Percentiles rank a stretch among this genome's conserved stretches.
These are phyloP conservation scores for Podila verticillata DNA, from an alignment of 192 early-diverging fungal genomes.

Conservation along the genomic window DNA sequence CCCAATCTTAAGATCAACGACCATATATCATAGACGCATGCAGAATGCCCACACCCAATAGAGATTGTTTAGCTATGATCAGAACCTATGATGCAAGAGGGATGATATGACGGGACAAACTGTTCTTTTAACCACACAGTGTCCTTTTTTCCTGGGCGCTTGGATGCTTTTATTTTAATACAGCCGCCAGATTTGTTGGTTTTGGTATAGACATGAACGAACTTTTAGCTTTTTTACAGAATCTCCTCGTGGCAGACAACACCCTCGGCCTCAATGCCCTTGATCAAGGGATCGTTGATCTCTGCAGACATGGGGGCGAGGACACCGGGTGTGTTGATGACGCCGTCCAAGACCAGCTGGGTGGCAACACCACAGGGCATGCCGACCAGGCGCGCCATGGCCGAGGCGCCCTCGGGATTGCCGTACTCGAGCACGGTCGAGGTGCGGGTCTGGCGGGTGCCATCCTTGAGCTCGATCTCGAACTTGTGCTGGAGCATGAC, in stretches of 20 bases:
- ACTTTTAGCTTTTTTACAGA: slow-evolving; percentile 60
- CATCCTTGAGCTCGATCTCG: slow-evolving; percentile 91
- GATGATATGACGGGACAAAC: no score
- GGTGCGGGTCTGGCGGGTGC: slow-evolving; percentile 84
- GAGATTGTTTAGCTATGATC: no score
- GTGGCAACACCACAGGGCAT: slow-evolving; percentile 96
- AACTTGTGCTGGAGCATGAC: slow-evolving; percentile 98
- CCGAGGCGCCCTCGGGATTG: slow-evolving; percentile 79
- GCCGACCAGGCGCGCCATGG: slow-evolving; percentile 98
- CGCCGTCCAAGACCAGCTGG: slow-evolving; percentile 91
- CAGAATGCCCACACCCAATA: no score
- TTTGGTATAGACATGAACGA: neutral
- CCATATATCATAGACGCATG: neutral
- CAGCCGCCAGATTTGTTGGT: neutral
- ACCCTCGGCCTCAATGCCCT: slow-evolving; percentile 87
- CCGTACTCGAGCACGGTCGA: slow-evolving; percentile 95
- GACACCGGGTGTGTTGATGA: slow-evolving; percentile 80
- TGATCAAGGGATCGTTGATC: slow-evolving; percentile 91
- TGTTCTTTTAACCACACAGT: no score
- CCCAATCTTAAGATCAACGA: slow-evolving; percentile 50
- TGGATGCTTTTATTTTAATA: no score
- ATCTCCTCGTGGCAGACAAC: slow-evolving; percentile 86
- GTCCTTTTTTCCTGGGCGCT: no score
- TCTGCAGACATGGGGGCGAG: slow-evolving; percentile 92
- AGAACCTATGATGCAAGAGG: no score